Evolutionary conservation across 2,329 filamentous ascomycete genomes (phyloP).

Genomic region (Arachnomyces sp.): DNA sequence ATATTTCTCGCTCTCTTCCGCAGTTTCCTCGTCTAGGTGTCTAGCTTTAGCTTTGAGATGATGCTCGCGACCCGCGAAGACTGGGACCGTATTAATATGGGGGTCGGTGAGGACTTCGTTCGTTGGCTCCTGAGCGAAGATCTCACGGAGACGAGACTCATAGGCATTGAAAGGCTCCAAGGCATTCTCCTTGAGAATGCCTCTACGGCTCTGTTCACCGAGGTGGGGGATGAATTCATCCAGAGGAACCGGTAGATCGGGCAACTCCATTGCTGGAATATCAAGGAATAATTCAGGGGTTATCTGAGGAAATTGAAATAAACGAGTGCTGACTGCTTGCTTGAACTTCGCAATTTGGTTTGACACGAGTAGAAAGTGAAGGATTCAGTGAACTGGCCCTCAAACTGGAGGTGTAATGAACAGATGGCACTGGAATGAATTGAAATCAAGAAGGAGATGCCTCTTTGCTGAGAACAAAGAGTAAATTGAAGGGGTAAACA

Average conservation of each 20-base stretch:
- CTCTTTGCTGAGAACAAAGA: no score
- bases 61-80: conserved; percentile 16
- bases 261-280: conserved; percentile 10
- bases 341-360: no score
- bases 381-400: no score
- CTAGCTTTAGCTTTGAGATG: conserved; percentile 17
- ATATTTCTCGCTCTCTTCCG: conserved; percentile 19
- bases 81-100: conserved; percentile 21
- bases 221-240: conserved; percentile 12
- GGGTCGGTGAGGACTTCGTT: conserved; percentile 15
- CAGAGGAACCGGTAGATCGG: conserved; percentile 10
- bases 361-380: no score
- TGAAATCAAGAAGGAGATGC: no score
- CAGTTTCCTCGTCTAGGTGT: conserved; percentile 15
- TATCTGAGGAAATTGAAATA: no score
- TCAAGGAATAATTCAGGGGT: no score
- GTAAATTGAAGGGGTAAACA: no score
- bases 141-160: conserved; percentile 23
- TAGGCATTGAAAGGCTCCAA: conserved; percentile 22
- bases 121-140: conserved; percentile 23
- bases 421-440: no score
- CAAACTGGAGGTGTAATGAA: no score
- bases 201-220: conserved; percentile 9
- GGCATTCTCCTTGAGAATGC: conserved; percentile 12
- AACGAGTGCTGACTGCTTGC: no score